Base-by-base conservation (phyloP, 192 early-diverging fungal genomes). In the Allomyces arbusculus region DNA sequence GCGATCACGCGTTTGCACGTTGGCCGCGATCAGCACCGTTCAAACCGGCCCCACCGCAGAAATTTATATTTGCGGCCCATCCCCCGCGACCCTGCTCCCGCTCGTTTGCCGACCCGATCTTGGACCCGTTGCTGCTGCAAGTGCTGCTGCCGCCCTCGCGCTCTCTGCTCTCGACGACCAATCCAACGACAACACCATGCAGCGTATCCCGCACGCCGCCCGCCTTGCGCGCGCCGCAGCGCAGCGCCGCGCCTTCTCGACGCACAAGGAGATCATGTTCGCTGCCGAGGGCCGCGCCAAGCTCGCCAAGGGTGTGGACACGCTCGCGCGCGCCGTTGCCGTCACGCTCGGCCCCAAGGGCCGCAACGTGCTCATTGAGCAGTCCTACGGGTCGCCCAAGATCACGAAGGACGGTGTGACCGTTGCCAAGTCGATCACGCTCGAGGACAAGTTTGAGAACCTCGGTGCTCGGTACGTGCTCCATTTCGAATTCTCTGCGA, bases 371-470 rank as follows among this genome's bases (percentile, higher is more conserved):
- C 80, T 99, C 68, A 99, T 99, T 73, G 91, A 95, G 76, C 96
- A 99, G 77, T 74, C 91, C 44, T 99, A 95, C 69, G 96, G 95
- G 44, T 84, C 86, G 45, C 96, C 96, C 69, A 97, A 97, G 84
- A 99, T 99, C 80, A 99, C 97, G 75, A 9, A 99, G 88, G 97
- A 99, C 76, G 97, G 97, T 76, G 97, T 99, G 50, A 94, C 97
- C 63, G 97, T 99, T 23, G 97, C 97, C 65, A 97, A 97, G 82
- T 87, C 91, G 69, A 92, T 99, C 76, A 79, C 84, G 43, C 84
- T 99, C 43, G 89, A 97, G 75, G 92, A 99, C 80, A 94, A 91
- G 78, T 94, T 99, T 73, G 97, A 99, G 80, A 97, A 99, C 82
- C 84, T 99, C 58, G 97, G 97, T 67, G 97, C 97, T 61, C 85